Percentiles rank a stretch among this genome's conserved stretches.
Conservation (phyloP, 768 basidiomycete species). For the Leccinum subgranulosum region DNA sequence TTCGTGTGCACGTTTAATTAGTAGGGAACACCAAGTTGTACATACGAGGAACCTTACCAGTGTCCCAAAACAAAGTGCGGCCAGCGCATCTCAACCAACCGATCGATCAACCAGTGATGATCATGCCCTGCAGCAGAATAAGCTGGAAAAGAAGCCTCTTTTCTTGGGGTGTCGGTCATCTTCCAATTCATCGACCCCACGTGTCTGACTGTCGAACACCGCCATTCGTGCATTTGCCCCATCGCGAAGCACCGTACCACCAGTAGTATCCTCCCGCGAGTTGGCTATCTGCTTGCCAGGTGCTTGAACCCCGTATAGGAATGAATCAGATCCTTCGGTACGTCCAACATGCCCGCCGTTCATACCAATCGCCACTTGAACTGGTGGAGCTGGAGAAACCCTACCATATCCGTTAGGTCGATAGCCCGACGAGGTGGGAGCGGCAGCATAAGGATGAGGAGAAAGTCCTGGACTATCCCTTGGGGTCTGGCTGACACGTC, state of each 20-base stretch:
- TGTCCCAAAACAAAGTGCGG: conserved; percentile 26
- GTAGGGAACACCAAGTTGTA: background rate
- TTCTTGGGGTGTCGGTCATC: conserved; percentile 65
- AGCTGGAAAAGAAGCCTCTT: conserved; percentile 58
- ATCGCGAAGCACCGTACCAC: conserved; percentile 34
- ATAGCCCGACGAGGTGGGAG: conserved; percentile 56
- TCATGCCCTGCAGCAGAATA: conserved; percentile 70
- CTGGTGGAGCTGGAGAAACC: conserved; percentile 44
- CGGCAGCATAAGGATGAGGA: conserved; percentile 72
- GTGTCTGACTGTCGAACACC: conserved; percentile 68
- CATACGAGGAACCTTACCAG: conserved; percentile 15
- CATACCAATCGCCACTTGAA: conserved; percentile 34
- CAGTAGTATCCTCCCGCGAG: conserved; percentile 53
- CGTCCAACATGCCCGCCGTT: conserved; percentile 41
- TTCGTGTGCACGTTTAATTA: conserved; percentile 2
- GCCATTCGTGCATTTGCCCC: conserved; percentile 49
- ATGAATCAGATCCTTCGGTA: conserved; percentile 62
- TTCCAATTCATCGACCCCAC: conserved; percentile 54
- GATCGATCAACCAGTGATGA: conserved; percentile 24
- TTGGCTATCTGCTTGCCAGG: conserved; percentile 48
- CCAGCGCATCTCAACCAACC: conserved; percentile 26
- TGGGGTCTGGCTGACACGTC: conserved; percentile 66
- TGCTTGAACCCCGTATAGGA: conserved; percentile 55
- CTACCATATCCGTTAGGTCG: conserved; percentile 55
- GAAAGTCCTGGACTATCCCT: conserved; percentile 46